Base-by-base conservation (phyloP, 2,329 filamentous ascomycete genomes). In the Colletotrichum destructivum region DNA sequence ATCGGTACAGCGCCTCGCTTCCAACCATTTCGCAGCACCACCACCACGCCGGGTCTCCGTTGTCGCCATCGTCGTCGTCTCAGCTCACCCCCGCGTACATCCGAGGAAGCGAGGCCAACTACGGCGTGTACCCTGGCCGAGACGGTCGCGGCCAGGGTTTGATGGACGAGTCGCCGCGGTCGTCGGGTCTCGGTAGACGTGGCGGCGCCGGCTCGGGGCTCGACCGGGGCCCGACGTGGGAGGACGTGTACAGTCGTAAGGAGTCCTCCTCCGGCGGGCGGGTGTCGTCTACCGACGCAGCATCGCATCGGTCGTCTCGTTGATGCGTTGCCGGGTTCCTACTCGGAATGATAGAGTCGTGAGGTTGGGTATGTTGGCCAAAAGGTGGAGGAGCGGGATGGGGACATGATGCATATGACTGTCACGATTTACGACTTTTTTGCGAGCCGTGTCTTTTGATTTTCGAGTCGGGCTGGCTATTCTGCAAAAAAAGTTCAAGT, bases 1-100 rank as follows among this genome's bases (percentile, higher is more conserved):
- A 70, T 2, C 38, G 70, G 47, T 66, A 64, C 31, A 72, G 60
- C 55, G 55, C 70, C 0, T 72, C 70, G 21, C 55, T 72, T 6
- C 66, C 66, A 2, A 44, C 47, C 12, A 66, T 72, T 11, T 38
- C 69, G 18, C 67, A 69, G 15, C 56, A 67, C 15, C 35, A 35
- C 35, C 35, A 38, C 35, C 26, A 31, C 6, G 35, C 35, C 35
- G 35, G 35, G 35, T 38, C 35, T 38, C 35, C 9, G 7, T 13
- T 3, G 13, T 23, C 40, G 2, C 26, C 47, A 11, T 44, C 67
- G 21, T 23, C 62, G 13, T 40, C 40, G 13, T 26, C 46, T 26
- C 55, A 61, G 35, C 21, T 42, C 6, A 18, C 54, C 13, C 47
- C 42, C 13, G 38, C 56, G 18, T 57, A 66, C 7, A 31, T 63